These are phyloP conservation scores for Isatis tinctoria DNA, from an alignment of 345 rosid species.

Conservation along the genomic window DNA sequence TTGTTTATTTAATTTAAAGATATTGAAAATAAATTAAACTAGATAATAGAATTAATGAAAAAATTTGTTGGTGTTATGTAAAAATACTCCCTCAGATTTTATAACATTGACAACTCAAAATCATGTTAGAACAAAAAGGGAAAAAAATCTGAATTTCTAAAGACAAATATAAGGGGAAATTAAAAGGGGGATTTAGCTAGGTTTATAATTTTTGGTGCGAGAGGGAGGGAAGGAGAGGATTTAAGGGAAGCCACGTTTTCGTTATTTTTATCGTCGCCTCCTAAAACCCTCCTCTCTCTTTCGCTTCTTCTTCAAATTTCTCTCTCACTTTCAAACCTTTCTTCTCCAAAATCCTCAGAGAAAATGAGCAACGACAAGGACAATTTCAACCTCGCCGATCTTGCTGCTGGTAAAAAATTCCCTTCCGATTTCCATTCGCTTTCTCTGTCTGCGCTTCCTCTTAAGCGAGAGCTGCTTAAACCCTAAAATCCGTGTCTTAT, in stretches of 20 bases:
- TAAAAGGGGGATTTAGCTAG: not conserved
- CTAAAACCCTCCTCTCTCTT: not conserved
- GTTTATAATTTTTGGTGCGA: constrained; percentile 1
- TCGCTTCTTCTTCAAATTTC: not conserved
- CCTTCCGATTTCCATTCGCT: not conserved
- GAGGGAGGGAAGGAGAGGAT: not conserved
- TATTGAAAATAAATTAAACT: not conserved
- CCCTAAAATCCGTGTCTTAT: not conserved
- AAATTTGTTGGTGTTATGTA: not conserved
- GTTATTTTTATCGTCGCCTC: no score
- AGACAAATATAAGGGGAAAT: not conserved
- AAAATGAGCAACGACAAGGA: constrained; percentile 59
- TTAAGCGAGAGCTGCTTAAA: not conserved
- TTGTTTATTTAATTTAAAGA: not conserved
- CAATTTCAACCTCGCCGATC: constrained; percentile 65
- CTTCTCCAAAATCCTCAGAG: not conserved
- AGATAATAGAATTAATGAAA: not conserved
- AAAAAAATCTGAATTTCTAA: not conserved
- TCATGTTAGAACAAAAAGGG: not conserved
- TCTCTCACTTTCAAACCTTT: not conserved
- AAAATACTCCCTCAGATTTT: not conserved
- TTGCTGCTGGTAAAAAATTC: constrained; percentile 42
- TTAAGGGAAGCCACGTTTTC: not conserved
- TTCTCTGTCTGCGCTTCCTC: not conserved
- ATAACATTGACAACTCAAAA: not conserved